Evolutionary conservation across 2,329 filamentous ascomycete genomes (phyloP), one percentile per base, ranked within the genome.

Genomic region (Epichloe brachyelytri): DNA sequence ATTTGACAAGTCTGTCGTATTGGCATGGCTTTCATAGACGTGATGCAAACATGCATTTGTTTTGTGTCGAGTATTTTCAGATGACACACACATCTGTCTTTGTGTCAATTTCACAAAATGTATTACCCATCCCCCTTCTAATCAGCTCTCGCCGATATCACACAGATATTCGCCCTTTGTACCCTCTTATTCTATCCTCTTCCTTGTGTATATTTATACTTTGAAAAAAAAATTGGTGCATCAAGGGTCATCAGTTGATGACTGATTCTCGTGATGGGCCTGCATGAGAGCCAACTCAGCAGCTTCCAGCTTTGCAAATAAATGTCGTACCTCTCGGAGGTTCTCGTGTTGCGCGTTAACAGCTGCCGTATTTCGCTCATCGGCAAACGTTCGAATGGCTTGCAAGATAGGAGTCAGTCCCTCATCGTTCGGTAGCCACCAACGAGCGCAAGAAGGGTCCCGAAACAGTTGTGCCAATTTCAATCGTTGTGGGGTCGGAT

Each of bases 371-470:
- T 80, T 86, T 46, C 88, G 79, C 56, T 93, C 87, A 58, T 87
- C 82, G 30, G 89, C 87, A 67, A 95, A 90, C 41, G 80, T 78
- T 19, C 90, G 84, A 54, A 95, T 82, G 50, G 79, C 84, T 48
- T 82, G 83, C 50, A 96, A 75, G 41, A 94, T 79, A 0, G 79
- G 78, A 11, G 79, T 83, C 59, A 86, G 86, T 2, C 79, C 81
- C 69, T 91, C 85, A 55, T 88, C 80, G 63, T 93, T 78, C 2
- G 89, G 87, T 3, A 96, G 77, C 93, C 93, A 98, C 88, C 89
- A 96, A 52, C 83, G 76, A 43, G 79, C 79, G 49, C 89, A 80
- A 19, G 83, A 80, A 14, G 80, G 76, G 43, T 87, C 78, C 53
- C 78, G 73, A 75, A 93, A 95, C 22, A 88, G 66, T 45, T 85